Evolutionary conservation across 208 protist species (phyloP).

Genomic region (Angomonas deanei): DNA sequence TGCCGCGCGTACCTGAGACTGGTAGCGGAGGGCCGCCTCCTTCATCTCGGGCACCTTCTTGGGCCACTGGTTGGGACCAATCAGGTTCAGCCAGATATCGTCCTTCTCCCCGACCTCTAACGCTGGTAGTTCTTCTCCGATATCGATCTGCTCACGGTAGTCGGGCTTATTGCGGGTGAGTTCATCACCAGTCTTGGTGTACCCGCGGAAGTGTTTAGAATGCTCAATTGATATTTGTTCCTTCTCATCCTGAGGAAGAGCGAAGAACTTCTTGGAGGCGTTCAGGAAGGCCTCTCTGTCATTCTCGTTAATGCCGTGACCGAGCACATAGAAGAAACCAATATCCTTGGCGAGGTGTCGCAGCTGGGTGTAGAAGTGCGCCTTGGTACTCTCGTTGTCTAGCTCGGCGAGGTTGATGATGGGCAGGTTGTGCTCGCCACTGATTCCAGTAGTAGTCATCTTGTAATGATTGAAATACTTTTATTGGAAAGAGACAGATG

Average conservation of each 20-base stretch:
- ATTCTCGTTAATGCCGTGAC: slow-evolving; percentile 11
- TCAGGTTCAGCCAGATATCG: slow-evolving; percentile 1
- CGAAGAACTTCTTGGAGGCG: slow-evolving; percentile 10
- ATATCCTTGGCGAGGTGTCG: slow-evolving; percentile 12
- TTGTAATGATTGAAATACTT: slow-evolving; percentile 1
- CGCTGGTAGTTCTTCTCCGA: background rate
- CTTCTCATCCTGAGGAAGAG: slow-evolving; percentile 15
- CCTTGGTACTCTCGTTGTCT: slow-evolving; percentile 9
- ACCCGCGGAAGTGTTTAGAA: slow-evolving; percentile 15
- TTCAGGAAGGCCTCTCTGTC: slow-evolving; percentile 6
- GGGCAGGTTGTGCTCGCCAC: slow-evolving; percentile 3
- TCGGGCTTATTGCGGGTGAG: slow-evolving; percentile 13
- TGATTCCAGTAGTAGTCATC: background rate
- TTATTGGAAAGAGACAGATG: no score
- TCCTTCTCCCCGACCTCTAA: background rate
- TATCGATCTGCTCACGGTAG: slow-evolving; percentile 10
- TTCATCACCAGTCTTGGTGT: slow-evolving; percentile 9
- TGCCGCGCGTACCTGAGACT: background rate
- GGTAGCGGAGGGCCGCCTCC: slow-evolving; percentile 2
- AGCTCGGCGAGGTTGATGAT: slow-evolving; percentile 14
- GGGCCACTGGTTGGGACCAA: slow-evolving; percentile 7
- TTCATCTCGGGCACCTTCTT: slow-evolving; percentile 2
- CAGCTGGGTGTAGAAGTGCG: slow-evolving; percentile 12
- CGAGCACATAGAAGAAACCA: slow-evolving; percentile 17
- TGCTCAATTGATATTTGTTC: slow-evolving; percentile 7